Conservation (phyloP, 2,329 filamentous ascomycete genomes). For the Pseudogymnoascus sp. region DNA sequence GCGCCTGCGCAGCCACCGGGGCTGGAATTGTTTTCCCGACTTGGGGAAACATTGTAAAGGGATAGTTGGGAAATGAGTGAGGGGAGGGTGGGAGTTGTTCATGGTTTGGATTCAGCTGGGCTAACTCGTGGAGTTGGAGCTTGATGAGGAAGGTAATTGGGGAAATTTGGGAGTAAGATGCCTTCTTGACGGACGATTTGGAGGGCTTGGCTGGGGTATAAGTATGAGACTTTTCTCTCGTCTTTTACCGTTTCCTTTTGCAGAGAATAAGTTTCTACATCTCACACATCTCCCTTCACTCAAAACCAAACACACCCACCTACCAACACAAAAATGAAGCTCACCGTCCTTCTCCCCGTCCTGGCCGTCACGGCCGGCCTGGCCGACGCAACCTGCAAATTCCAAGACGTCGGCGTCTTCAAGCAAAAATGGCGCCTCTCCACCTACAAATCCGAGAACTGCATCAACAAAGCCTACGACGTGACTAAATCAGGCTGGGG, state of each 20-base stretch:
- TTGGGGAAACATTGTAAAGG: background rate
- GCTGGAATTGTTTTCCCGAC: background rate
- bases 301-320: background rate
- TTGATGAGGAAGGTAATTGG: background rate
- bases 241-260: background rate
- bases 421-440: conserved; percentile 1
- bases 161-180: background rate
- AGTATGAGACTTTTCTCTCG: background rate
- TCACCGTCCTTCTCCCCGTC: background rate
- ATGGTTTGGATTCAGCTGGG: background rate
- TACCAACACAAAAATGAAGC: background rate
- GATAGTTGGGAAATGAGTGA: background rate
- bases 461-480: background rate
- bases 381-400: background rate
- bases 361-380: background rate
- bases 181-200: background rate
- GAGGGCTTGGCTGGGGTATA: background rate
- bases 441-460: background rate
- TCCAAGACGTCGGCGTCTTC: background rate
- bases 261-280: background rate
- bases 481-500: background rate
- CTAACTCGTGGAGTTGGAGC: background rate
- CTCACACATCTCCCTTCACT: background rate
- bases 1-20: background rate
- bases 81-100: background rate